Evolutionary conservation across 129 eudicot genomes (phyloP), one percentile per base, ranked within the genome.

Genomic region (Oenanthe sinensis): DNA sequence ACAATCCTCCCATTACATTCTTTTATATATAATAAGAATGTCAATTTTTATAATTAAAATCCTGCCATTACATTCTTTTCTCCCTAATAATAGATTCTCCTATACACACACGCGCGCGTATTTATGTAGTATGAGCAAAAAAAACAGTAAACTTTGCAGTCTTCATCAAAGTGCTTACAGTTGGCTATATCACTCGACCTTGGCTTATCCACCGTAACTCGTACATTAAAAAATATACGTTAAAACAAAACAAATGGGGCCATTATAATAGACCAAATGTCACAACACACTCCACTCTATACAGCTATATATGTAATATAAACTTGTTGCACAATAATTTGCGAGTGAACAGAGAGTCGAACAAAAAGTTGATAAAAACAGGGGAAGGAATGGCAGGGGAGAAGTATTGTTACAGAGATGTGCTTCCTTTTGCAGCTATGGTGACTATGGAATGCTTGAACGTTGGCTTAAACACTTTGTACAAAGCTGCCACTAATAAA

Each of bases 381-480:
- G 36, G 36, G 36, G 36, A 45, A 54, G 86, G 72, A 74, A 78
- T 67, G 81, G 81, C 63, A 39, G 44, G 83, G 62, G 75, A 74
- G 79, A 46, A 74, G 22, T 74, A 74, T 15, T 84, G 87, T 62
- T 85, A 83, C 87, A 79, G 67, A 50, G 92, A 91, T 48, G 85
- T 86, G 48, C 79, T 91, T 1, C 98, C 98, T 7, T 91, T 87
- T 82, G 79, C 87, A 58, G 91, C 92, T 48, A 82, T 93, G 88
- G 90, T 93, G 49, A 78, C 82, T 43, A 85, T 93, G 92, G 95
- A 93, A 70, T 87, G 91, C 82, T 52, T 81, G 58, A 91, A 89
- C 83, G 98, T 93, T 8, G 96, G 90, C 16, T 84, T 91, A 9
- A 89, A 89, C 77, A 93, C 97, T 8, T 78, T 93, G 77, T 93